Percentiles rank a stretch among this genome's conserved stretches.
phyloP scores from a whole-genome alignment of 2,329 filamentous ascomycete genomes.

The Talaromyces piceae region DNA sequence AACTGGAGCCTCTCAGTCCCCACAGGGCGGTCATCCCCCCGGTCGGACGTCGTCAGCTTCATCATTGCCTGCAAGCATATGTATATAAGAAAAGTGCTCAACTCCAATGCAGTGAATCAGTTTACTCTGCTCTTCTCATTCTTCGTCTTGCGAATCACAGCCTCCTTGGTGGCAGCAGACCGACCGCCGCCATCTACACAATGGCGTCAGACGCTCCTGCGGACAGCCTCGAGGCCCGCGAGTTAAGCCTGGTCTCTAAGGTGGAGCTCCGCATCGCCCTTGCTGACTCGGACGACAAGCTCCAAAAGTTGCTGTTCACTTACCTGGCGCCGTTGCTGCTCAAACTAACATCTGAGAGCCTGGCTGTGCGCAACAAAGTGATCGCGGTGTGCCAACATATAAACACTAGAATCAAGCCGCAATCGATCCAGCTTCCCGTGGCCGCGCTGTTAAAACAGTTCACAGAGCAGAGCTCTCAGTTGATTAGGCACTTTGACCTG shows the following conservation, averaged over 20 bases:
- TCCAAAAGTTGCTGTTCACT: slow-evolving; percentile 67
- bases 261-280: slow-evolving; percentile 78
- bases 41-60: background rate
- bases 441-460: slow-evolving; percentile 81
- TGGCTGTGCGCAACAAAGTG: slow-evolving; percentile 71
- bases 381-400: slow-evolving; percentile 65
- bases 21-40: background rate
- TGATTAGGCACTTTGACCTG: slow-evolving; percentile 83
- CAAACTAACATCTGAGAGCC: slow-evolving; percentile 76
- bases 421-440: slow-evolving; percentile 70
- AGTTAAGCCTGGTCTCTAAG: slow-evolving; percentile 75
- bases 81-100: background rate
- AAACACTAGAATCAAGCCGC: slow-evolving; percentile 56
- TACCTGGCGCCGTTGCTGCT: slow-evolving; percentile 77
- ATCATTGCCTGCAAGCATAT: background rate
- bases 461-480: slow-evolving; percentile 63
- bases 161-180: background rate
- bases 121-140: background rate
- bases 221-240: slow-evolving; percentile 48
- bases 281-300: slow-evolving; percentile 74
- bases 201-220: slow-evolving; percentile 27
- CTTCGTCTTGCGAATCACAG: background rate
- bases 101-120: background rate
- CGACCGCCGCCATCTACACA: slow-evolving; percentile 1
- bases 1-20: background rate